phyloP scores from a whole-genome alignment of 331 rosid species.

The Quercus phellos region DNA sequence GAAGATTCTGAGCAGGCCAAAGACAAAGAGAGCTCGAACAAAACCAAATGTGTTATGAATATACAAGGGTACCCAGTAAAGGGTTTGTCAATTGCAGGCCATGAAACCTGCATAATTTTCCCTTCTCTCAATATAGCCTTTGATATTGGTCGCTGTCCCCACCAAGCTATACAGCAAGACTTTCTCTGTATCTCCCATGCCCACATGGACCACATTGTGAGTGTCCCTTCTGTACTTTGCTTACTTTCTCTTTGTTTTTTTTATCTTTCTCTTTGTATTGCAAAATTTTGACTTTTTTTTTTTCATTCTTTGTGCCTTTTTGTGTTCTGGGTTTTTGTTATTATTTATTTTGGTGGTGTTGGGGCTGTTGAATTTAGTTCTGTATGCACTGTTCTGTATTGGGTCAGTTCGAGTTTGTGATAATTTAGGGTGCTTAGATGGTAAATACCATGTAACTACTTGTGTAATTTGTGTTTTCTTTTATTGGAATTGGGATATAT shows the following conservation, averaged over 20 bases:
- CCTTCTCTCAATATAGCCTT: slow-evolving; percentile 64
- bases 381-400: too few relatives aligned
- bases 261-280: background rate
- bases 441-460: background rate
- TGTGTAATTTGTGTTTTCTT: background rate
- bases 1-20: slow-evolving; percentile 14
- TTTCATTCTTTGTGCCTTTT: background rate
- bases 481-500: background rate
- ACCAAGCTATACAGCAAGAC: slow-evolving; percentile 68
- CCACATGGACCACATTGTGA: slow-evolving; percentile 95
- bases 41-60: slow-evolving; percentile 30
- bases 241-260: background rate
- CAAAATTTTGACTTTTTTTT: background rate
- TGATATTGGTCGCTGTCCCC: slow-evolving; percentile 96
- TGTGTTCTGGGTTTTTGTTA: background rate
- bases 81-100: slow-evolving; percentile 88
- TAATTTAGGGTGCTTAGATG: background rate
- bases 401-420: background rate
- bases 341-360: background rate
- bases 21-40: slow-evolving; percentile 41
- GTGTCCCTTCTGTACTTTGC: slow-evolving; percentile 25
- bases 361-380: background rate
- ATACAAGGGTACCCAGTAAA: slow-evolving; percentile 74
- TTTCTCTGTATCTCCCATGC: slow-evolving; percentile 85
- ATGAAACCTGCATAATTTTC: slow-evolving; percentile 76